Conservation (phyloP, 345 rosid species). For the Salix exigua region DNA sequence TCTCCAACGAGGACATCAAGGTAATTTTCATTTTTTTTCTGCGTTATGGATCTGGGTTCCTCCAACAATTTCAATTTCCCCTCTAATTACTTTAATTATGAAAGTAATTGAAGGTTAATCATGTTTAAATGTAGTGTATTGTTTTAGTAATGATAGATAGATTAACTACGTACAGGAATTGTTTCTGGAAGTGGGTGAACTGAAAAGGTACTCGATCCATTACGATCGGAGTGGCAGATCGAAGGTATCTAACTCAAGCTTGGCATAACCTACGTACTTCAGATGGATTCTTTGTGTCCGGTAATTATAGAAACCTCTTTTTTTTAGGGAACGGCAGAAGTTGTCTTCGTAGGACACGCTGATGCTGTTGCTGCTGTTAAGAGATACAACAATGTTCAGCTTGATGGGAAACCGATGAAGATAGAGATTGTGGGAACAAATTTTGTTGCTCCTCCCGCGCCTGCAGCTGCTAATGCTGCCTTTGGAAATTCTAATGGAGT, state of each 20-base stretch:
- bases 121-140: not conserved
- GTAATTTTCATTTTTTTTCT: constrained; percentile 19
- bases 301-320: constrained; percentile 37
- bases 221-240: constrained; percentile 96
- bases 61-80: not conserved
- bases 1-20: constrained; percentile 93
- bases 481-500: constrained; percentile 45
- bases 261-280: constrained; percentile 34
- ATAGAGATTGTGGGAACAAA: constrained; percentile 84
- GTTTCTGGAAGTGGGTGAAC: constrained; percentile 87
- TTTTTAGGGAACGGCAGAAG: constrained; percentile 92
- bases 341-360: constrained; percentile 62
- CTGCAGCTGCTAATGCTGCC: constrained; percentile 32
- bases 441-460: constrained; percentile 47
- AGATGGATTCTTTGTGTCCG: constrained; percentile 32
- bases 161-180: constrained; percentile 48
- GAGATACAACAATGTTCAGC: constrained; percentile 90
- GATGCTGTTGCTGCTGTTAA: constrained; percentile 87
- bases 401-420: constrained; percentile 94
- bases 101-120: not conserved
- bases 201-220: constrained; percentile 76
- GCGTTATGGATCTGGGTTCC: not conserved
- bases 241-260: constrained; percentile 60
- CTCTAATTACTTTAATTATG: not conserved
- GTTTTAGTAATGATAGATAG: not conserved